Percentiles rank a stretch among this genome's conserved stretches.
These are phyloP conservation scores for Casaregolazyma suthepensis DNA, from an alignment of 1,139 yeast species.

Conservation along the genomic window DNA sequence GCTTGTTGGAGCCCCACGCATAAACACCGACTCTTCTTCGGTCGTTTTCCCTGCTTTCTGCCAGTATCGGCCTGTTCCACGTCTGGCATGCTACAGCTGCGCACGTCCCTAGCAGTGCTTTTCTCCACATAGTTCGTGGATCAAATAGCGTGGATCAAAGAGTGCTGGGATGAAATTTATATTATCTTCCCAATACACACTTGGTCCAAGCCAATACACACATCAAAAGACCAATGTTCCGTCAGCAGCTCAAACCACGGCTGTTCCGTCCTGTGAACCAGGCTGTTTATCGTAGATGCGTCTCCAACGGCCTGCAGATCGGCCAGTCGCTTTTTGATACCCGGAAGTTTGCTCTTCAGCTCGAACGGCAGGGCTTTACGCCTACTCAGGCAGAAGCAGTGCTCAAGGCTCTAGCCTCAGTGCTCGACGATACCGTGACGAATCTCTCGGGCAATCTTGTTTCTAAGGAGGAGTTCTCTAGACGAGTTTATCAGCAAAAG, in stretches of 20 bases:
- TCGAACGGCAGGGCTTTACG: slow-evolving; percentile 66
- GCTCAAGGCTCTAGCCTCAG: slow-evolving; percentile 64
- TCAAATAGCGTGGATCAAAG: not conserved
- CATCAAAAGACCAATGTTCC: too few species aligned
- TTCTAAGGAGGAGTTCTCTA: slow-evolving; percentile 71
- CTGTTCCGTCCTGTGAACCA: not conserved
- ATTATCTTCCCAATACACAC: not conserved
- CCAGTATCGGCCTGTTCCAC: not conserved
- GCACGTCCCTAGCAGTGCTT: not conserved
- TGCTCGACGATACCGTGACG: slow-evolving; percentile 75
- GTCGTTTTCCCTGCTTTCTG: not conserved
- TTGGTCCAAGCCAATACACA: too few species aligned
- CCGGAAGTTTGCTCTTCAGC: slow-evolving; percentile 61
- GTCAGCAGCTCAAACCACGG: not conserved
- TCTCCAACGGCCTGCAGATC: slow-evolving; percentile 12
- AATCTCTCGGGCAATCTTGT: slow-evolving; percentile 73
- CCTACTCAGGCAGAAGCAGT: slow-evolving; percentile 77
- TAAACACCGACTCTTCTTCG: slow-evolving; percentile 43
- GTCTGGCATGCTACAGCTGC: slow-evolving; percentile 1
- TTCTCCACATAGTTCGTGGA: slow-evolving; percentile 6
- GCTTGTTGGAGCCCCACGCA: slow-evolving; percentile 44
- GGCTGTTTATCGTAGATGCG: not conserved
- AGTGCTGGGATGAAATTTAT: not conserved
- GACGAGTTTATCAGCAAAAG: slow-evolving; percentile 88
- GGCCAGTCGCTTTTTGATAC: slow-evolving; percentile 58